Conservation (phyloP, 345 rosid genomes). For the Arabis hirsuta region DNA sequence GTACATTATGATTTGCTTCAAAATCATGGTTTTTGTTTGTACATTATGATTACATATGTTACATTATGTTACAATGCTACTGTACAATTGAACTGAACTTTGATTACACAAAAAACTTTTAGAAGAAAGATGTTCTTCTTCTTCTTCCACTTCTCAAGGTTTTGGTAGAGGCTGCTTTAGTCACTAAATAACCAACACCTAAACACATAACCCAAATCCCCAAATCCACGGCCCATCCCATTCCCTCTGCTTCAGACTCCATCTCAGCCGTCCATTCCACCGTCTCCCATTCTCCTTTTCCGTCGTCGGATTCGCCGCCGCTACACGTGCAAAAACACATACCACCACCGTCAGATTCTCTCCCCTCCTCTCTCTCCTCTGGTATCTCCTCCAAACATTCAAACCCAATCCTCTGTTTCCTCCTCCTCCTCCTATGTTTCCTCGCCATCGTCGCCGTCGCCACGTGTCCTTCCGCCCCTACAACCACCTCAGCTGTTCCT, state of each 20-base stretch:
- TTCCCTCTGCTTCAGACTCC: slow-evolving; percentile 57
- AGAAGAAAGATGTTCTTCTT: slow-evolving; percentile 46
- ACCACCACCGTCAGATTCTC: slow-evolving; percentile 46
- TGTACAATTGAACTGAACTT: slow-evolving; percentile 10
- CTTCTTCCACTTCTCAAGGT: slow-evolving; percentile 46
- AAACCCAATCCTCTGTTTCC: slow-evolving; percentile 34
- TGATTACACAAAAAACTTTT: neutral
- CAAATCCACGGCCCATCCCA: slow-evolving; percentile 81
- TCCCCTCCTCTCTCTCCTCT: slow-evolving; percentile 58
- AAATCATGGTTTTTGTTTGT: slow-evolving; percentile 2
- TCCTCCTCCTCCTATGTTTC: slow-evolving; percentile 49
- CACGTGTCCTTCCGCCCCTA: slow-evolving; percentile 63
- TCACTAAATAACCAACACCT: slow-evolving; percentile 73
- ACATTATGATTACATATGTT: slow-evolving; percentile 3
- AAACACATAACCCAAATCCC: slow-evolving; percentile 85
- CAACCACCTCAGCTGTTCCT: slow-evolving; percentile 50
- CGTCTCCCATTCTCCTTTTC: slow-evolving; percentile 39
- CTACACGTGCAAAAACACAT: slow-evolving; percentile 48
- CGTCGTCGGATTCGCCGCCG: slow-evolving; percentile 38
- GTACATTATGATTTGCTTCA: neutral
- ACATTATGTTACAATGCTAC: neutral
- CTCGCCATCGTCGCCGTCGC: slow-evolving; percentile 51
- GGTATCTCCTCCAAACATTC: slow-evolving; percentile 74
- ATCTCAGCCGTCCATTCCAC: slow-evolving; percentile 45
- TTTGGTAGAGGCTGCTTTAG: slow-evolving; percentile 69